phyloP scores from a whole-genome alignment of 108 stramenopile genomes.

The Skeletonema marinoi region DNA sequence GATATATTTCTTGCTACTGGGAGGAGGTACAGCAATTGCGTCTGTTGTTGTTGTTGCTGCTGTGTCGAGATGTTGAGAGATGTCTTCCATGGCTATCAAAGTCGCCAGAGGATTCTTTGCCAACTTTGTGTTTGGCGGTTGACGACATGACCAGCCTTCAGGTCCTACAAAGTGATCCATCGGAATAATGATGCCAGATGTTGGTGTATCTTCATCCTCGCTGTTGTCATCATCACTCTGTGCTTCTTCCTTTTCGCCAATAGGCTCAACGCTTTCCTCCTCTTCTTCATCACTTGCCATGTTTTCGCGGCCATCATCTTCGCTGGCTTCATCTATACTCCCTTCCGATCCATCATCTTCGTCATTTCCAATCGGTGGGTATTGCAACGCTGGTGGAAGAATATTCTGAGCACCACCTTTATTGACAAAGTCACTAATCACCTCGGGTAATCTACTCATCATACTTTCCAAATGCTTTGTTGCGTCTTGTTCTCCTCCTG shows the following conservation, averaged over 20 bases:
- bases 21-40: neutral
- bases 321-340: conserved; percentile 23
- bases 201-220: conserved; percentile 5
- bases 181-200: conserved; percentile 17
- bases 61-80: conserved; percentile 17
- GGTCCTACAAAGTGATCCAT: conserved; percentile 54
- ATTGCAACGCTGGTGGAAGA: conserved; percentile 64
- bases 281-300: conserved; percentile 19
- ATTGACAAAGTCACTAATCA: conserved; percentile 43
- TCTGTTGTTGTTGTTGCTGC: conserved; percentile 1
- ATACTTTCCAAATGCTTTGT: conserved; percentile 50
- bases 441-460: conserved; percentile 48
- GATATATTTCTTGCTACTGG: conserved; percentile 44
- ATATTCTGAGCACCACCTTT: conserved; percentile 60
- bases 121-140: conserved; percentile 17
- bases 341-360: conserved; percentile 13
- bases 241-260: conserved; percentile 23
- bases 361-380: conserved; percentile 43
- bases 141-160: conserved; percentile 30
- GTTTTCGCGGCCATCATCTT: conserved; percentile 9
- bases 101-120: conserved; percentile 64
- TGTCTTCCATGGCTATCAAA: conserved; percentile 55
- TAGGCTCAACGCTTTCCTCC: neutral
- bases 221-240: conserved; percentile 24
- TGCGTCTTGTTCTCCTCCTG: conserved; percentile 26